Conservation (phyloP, 306 rosid species). For the Fragaria ananassa region DNA sequence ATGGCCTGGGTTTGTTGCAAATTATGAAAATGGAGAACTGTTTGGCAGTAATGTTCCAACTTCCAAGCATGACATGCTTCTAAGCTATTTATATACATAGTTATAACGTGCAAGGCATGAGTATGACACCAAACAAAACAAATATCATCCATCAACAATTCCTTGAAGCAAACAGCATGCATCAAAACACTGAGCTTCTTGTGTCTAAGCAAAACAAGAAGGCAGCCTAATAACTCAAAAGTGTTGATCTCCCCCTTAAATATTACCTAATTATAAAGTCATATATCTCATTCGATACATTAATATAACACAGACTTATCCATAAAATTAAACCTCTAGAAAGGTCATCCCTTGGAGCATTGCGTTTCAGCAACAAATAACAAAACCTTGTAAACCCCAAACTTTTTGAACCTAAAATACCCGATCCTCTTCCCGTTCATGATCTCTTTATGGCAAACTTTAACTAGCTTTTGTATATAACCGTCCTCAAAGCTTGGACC, state of each 20-base stretch:
- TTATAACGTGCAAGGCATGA: constrained; percentile 19
- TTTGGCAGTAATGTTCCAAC: neutral
- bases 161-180: constrained; percentile 1
- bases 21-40: neutral
- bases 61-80: neutral
- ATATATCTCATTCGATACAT: too few species aligned
- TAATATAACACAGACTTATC: too few species aligned
- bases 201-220: neutral
- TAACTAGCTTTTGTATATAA: constrained; percentile 10
- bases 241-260: too few species aligned
- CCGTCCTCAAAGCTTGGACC: neutral
- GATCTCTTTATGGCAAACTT: neutral
- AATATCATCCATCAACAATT: neutral
- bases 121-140: neutral
- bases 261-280: neutral
- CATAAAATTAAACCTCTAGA: neutral
- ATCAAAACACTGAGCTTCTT: constrained; percentile 1
- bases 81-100: neutral
- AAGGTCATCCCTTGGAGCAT: too few species aligned
- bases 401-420: constrained; percentile 7
- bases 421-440: constrained; percentile 3
- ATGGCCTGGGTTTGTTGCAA: neutral
- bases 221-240: neutral
- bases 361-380: too few species aligned
- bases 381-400: neutral